phyloP scores from a whole-genome alignment of 306 rosid species.

The Rosa rugosa region DNA sequence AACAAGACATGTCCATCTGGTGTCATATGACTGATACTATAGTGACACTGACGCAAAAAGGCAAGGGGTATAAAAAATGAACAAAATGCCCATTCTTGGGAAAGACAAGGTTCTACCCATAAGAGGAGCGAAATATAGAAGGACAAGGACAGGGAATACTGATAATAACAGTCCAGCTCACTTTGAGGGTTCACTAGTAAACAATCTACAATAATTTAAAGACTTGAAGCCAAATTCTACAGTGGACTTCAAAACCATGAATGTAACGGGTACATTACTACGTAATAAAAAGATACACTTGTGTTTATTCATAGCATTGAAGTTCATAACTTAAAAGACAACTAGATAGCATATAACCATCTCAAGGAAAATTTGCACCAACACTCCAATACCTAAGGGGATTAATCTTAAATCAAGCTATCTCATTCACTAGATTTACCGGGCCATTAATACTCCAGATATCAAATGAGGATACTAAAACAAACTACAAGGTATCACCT shows the following conservation, averaged over 20 bases:
- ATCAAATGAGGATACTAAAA: not conserved
- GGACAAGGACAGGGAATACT: not conserved
- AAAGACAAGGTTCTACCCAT: not conserved
- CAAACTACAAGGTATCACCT: constrained; percentile 47
- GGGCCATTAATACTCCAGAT: not conserved
- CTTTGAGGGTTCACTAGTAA: not conserved
- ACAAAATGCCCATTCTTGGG: not conserved
- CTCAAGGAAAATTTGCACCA: not conserved
- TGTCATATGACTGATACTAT: not conserved
- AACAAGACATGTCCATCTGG: not conserved
- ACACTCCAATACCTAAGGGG: not conserved
- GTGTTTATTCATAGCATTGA: not conserved
- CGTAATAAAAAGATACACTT: not conserved
- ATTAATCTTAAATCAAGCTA: not conserved
- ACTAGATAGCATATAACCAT: not conserved
- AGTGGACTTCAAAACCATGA: not conserved
- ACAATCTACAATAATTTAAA: not conserved
- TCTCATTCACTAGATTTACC: not conserved
- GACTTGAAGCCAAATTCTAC: not conserved
- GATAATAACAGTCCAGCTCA: not conserved
- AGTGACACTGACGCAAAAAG: not conserved
- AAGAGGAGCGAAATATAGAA: not conserved
- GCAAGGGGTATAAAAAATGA: not conserved
- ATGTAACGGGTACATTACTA: not conserved
- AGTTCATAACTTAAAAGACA: not conserved